phyloP scores from a whole-genome alignment of 176 grass and related monocot genomes.

The Echinochloa phyllopogon region DNA sequence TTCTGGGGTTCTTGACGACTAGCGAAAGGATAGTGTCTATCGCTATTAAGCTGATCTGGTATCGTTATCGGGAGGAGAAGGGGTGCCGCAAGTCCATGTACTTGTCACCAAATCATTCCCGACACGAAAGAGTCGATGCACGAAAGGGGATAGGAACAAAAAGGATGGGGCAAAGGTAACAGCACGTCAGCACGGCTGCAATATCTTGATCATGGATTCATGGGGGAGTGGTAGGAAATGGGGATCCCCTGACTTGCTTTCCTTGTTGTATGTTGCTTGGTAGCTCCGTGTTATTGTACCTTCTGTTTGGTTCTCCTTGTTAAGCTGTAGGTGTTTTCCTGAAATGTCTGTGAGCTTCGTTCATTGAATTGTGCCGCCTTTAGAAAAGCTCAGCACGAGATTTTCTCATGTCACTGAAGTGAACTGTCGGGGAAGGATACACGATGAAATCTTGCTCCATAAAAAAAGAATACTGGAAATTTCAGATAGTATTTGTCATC shows the following conservation, averaged over 20 bases:
- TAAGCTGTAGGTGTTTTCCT: slow-evolving; percentile 1
- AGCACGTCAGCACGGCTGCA: neutral
- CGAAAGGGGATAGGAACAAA: slow-evolving; percentile 16
- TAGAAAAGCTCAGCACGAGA: neutral
- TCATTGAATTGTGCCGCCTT: neutral
- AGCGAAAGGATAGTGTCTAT: neutral
- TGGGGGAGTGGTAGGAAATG: neutral
- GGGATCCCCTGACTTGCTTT: neutral
- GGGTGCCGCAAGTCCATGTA: neutral
- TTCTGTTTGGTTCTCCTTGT: neutral
- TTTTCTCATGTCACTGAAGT: neutral
- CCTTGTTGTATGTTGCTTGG: neutral
- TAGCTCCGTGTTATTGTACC: neutral
- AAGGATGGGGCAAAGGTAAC: neutral
- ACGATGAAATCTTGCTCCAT: neutral
- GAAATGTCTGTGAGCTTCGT: neutral
- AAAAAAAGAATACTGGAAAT: neutral
- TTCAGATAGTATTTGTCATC: neutral
- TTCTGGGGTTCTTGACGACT: neutral
- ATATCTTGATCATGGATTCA: neutral
- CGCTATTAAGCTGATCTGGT: slow-evolving; percentile 19
- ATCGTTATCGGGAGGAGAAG: neutral
- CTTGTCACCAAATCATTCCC: neutral
- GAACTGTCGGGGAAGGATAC: neutral
- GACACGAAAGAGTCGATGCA: neutral